These are phyloP conservation scores for Acanthamoeba healyi DNA, from an alignment of 208 protist genomes.

Conservation along the genomic window DNA sequence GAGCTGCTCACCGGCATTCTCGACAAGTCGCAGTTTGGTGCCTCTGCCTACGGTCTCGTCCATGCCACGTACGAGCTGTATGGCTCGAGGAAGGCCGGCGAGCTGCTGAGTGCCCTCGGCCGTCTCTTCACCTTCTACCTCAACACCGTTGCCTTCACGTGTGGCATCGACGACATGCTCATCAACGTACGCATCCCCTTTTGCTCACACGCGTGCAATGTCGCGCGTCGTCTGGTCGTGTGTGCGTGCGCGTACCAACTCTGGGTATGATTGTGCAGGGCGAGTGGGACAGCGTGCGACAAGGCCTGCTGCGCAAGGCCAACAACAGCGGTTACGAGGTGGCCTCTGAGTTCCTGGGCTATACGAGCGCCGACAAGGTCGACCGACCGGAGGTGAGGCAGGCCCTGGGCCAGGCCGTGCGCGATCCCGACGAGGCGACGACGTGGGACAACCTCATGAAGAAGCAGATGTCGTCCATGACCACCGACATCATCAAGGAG, in stretches of 20 bases:
- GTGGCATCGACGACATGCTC: conserved; percentile 98
- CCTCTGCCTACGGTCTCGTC: conserved; percentile 85
- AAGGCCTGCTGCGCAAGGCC: background rate
- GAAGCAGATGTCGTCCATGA: conserved; percentile 81
- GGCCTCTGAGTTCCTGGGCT: conserved; percentile 25
- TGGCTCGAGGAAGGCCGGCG: conserved; percentile 94
- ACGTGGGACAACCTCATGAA: conserved; percentile 70
- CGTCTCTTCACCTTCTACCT: conserved; percentile 97
- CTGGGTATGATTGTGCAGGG: conserved; percentile 72
- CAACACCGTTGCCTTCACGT: conserved; percentile 97
- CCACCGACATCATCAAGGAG: conserved; percentile 89
- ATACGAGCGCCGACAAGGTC: background rate
- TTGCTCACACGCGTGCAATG: conserved; percentile 81
- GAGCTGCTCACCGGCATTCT: conserved; percentile 98
- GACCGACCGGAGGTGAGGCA: conserved; percentile 42
- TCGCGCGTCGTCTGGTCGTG: too few relatives aligned
- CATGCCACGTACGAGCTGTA: conserved; percentile 97
- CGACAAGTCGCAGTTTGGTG: conserved; percentile 97
- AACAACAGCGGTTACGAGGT: conserved; percentile 38
- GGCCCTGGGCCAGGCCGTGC: conserved; percentile 25
- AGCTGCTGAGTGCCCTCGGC: conserved; percentile 96
- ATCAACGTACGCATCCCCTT: conserved; percentile 83
- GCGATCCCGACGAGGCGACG: conserved; percentile 47
- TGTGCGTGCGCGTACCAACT: too few relatives aligned
- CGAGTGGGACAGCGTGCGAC: background rate